Percentiles rank a stretch among this genome's conserved stretches.
Conservation (phyloP, 2,329 filamentous ascomycete species). For the Aspergillus sp. region DNA sequence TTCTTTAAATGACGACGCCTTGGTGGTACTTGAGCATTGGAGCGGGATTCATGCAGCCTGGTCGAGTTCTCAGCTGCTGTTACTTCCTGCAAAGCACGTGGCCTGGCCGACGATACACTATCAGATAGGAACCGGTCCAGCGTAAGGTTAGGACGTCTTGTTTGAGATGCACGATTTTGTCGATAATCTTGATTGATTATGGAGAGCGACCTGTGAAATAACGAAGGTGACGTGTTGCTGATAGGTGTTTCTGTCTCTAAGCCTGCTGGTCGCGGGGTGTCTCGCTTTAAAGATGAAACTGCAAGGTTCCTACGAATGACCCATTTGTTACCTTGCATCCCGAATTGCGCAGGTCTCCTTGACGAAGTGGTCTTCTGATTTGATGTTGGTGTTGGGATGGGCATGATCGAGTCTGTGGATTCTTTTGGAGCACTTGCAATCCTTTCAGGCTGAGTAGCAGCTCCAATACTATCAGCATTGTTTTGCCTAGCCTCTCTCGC, state of each 20-base stretch:
- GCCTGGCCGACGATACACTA: slow-evolving; percentile 4
- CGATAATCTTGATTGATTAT: slow-evolving; percentile 24
- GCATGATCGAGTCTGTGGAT: not conserved
- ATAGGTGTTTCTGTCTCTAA: slow-evolving; percentile 19
- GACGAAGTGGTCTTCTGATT: not conserved
- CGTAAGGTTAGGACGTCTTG: slow-evolving; percentile 19
- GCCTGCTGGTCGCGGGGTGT: slow-evolving; percentile 27
- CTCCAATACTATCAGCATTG: not conserved
- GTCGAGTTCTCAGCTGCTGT: not conserved
- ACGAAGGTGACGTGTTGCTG: slow-evolving; percentile 9
- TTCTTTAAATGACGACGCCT: slow-evolving; percentile 28
- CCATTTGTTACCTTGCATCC: slow-evolving; percentile 23
- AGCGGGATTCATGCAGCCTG: slow-evolving; percentile 6
- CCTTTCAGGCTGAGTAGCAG: slow-evolving; percentile 1
- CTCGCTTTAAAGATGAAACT: slow-evolving; percentile 30
- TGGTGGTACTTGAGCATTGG: slow-evolving; percentile 2
- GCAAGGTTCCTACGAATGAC: slow-evolving; percentile 26
- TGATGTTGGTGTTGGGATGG: slow-evolving; percentile 1
- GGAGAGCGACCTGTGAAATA: slow-evolving; percentile 27
- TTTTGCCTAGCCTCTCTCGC: slow-evolving; percentile 4
- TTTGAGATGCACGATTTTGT: slow-evolving; percentile 9
- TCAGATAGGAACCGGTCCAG: slow-evolving; percentile 31
- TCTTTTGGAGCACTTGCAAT: slow-evolving; percentile 3
- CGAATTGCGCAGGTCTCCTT: slow-evolving; percentile 5
- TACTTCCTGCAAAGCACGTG: not conserved